Evolutionary conservation across 805 yeast species (phyloP), one percentile per base, ranked within the genome.

Genomic region (Babjeviella inositovora): DNA sequence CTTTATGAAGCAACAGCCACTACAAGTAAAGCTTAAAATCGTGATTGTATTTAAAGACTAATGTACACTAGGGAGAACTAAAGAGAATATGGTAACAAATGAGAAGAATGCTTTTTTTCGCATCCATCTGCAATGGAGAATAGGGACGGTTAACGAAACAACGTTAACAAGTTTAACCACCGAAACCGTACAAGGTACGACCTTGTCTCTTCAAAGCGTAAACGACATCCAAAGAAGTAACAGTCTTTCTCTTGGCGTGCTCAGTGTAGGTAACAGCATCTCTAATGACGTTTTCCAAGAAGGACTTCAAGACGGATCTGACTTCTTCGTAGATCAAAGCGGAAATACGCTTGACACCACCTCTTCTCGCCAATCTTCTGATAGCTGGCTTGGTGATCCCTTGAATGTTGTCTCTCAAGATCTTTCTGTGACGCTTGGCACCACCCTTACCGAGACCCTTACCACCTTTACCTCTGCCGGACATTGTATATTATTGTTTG

Each of bases 371-470:
- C 49, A 87, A 77, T 81, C 98, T 87, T 71, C 98, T 84, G 53
- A 87, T 87, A 53, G 98, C 98, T 54, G 98, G 98, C 74, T 87
- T 87, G 35, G 98, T 87, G 56, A 87, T 87, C 70, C 98, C 98
- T 66, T 85, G 96, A 43, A 90, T 87, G 87, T 87, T 90, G 62
- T 90, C 98, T 72, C 97, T 85, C 40, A 85, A 70, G 62, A 87
- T 81, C 81, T 85, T 85, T 75, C 97, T 82, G 84, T 87, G 98
- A 65, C 98, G 84, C 76, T 87, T 87, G 49, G 98, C 98, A 69
- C 98, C 98, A 66, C 96, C 97, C 69, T 90, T 90, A 53, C 98
- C 98, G 48, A 90, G 72, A 66, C 98, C 98, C 80, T 90, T 90
- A 54, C 97, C 98, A 55, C 97, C 97, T 82, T 90, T 87, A 53